Percentiles rank a stretch among this genome's conserved stretches.
These are phyloP conservation scores for Emericellopsis terricola DNA, from an alignment of 495 filamentous ascomycete genomes.

Conservation along the genomic window DNA sequence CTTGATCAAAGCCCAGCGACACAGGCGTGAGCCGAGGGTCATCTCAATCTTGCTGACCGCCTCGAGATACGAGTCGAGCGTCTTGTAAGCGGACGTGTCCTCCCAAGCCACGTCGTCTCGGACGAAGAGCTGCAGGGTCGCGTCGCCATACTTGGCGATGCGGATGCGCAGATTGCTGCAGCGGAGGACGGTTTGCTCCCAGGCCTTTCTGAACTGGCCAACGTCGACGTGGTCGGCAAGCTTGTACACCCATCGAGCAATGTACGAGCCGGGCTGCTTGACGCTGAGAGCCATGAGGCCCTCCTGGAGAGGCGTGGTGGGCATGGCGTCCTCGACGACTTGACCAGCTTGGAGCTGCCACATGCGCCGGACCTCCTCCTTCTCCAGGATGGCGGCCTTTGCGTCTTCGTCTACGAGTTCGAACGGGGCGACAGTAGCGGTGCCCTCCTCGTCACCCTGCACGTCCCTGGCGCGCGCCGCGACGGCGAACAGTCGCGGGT, in stretches of 20 bases:
- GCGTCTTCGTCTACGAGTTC: not conserved
- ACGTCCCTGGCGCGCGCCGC: not conserved
- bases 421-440: not conserved
- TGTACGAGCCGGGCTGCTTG: conserved; percentile 21
- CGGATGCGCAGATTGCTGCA: conserved; percentile 50
- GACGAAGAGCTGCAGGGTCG: conserved; percentile 11
- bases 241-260: conserved; percentile 19
- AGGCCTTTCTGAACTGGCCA: conserved; percentile 24
- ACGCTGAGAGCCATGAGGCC: conserved; percentile 27
- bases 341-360: no score
- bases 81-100: no score
- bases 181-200: conserved; percentile 29
- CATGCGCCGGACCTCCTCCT: no score
- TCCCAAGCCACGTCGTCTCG: conserved; percentile 2
- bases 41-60: no score
- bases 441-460: not conserved
- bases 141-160: not conserved
- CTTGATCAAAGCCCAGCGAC: no score
- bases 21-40: no score
- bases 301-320: conserved; percentile 37
- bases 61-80: no score
- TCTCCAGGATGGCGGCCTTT: no score
- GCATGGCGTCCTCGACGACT: no score
- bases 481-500: conserved; percentile 15
- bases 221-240: conserved; percentile 25